phyloP scores from a whole-genome alignment of 768 basidiomycete genomes.

The Kwoniella pini region DNA sequence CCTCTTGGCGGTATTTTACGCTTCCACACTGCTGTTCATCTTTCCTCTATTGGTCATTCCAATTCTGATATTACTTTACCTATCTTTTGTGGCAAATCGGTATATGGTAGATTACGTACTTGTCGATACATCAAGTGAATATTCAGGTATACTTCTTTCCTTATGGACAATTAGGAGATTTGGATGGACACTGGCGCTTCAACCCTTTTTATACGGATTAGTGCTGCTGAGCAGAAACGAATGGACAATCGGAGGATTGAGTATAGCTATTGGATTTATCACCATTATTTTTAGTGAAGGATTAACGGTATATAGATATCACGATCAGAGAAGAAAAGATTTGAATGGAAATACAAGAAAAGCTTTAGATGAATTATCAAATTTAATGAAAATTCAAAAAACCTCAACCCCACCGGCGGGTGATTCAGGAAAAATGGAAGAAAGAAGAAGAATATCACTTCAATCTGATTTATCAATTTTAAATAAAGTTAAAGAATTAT shows the following conservation, averaged over 20 bases:
- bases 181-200: conserved; percentile 68
- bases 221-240: conserved; percentile 67
- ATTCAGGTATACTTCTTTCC: conserved; percentile 58
- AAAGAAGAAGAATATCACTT: conserved; percentile 62
- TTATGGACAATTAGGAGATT: conserved; percentile 75
- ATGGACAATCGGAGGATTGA: conserved; percentile 71
- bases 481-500: conserved; percentile 57
- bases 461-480: conserved; percentile 28
- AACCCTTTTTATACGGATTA: conserved; percentile 73
- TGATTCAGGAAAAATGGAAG: conserved; percentile 44
- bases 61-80: conserved; percentile 64
- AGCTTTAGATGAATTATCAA: conserved; percentile 8
- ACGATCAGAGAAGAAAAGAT: neutral
- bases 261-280: conserved; percentile 62
- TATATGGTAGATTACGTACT: conserved; percentile 78
- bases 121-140: conserved; percentile 70
- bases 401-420: too few relatives aligned
- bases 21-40: conserved; percentile 70
- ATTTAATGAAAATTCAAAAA: conserved; percentile 7
- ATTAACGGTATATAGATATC: conserved; percentile 58
- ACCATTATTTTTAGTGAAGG: conserved; percentile 63
- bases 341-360: neutral
- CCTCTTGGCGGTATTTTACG: conserved; percentile 68
- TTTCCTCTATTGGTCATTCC: conserved; percentile 77
- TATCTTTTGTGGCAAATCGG: conserved; percentile 63